These are phyloP conservation scores for Epichloe sp. DNA, from an alignment of 2,329 filamentous ascomycete species.

Conservation along the genomic window DNA sequence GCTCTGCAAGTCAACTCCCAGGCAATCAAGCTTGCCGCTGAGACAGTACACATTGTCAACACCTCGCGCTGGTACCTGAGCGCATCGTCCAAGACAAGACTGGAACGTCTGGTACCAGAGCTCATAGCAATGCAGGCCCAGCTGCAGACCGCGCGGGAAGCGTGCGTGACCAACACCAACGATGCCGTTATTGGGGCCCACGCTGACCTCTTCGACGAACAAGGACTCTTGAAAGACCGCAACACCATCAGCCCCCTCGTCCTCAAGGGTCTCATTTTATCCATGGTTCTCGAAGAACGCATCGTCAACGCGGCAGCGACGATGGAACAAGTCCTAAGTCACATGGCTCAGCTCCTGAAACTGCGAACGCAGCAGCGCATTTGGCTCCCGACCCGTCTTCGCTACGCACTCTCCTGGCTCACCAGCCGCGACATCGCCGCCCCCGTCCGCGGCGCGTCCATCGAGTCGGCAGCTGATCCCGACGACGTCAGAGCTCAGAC, in stretches of 20 bases:
- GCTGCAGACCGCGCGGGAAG: conserved; percentile 15
- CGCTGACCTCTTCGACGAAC: conserved; percentile 26
- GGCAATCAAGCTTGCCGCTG: conserved; percentile 12
- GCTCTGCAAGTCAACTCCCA: conserved; percentile 12
- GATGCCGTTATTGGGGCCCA: conserved; percentile 26
- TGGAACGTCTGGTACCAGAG: conserved; percentile 10
- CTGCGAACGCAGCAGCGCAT: conserved; percentile 21
- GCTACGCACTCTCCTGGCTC: conserved; percentile 26
- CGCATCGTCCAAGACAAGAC: conserved; percentile 8
- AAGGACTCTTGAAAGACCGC: conserved; percentile 21
- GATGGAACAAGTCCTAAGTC: conserved; percentile 22
- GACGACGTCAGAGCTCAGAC: conserved; percentile 16
- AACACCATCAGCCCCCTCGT: conserved; percentile 13
- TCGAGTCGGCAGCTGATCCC: conserved; percentile 9
- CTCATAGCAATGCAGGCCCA: conserved; percentile 12
- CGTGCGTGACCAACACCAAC: conserved; percentile 21
- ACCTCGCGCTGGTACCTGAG: conserved; percentile 17
- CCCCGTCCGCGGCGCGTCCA: conserved; percentile 10
- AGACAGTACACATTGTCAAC: conserved; percentile 17
- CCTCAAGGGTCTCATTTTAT: conserved; percentile 27
- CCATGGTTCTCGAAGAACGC: conserved; percentile 35
- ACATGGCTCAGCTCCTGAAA: conserved; percentile 23
- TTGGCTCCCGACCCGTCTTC: conserved; percentile 29
- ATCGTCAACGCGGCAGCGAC: conserved; percentile 15
- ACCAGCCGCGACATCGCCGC: conserved; percentile 11